A percentile compares a stretch with the other conserved stretches of the same genome.
Evolutionary conservation across 2,329 filamentous ascomycete genomes (phyloP).

Genomic region (Clonostachys byssicola): DNA sequence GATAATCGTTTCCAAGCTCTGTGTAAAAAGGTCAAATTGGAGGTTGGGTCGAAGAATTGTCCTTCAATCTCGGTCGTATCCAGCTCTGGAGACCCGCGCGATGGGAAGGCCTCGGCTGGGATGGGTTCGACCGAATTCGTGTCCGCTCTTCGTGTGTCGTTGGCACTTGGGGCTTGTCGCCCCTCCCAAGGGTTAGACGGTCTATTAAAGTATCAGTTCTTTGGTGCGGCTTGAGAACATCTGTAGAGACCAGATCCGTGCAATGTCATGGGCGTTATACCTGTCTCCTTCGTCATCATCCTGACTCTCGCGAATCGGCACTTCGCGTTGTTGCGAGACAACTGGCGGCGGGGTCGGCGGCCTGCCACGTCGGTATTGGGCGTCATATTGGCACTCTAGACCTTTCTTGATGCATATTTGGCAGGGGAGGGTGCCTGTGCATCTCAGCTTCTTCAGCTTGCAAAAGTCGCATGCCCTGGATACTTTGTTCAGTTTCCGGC

Average conservation of each 20-base stretch:
- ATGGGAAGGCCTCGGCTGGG: conserved; percentile 4
- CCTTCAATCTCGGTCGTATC: conserved; percentile 35
- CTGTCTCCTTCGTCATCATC: not conserved
- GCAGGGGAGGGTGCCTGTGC: conserved; percentile 29
- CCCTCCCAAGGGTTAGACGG: too few species aligned
- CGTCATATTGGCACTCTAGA: conserved; percentile 24
- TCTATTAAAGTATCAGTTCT: not conserved
- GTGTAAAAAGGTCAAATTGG: conserved; percentile 50
- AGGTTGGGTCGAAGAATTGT: conserved; percentile 51
- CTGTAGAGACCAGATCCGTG: not conserved
- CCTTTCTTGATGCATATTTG: conserved; percentile 18
- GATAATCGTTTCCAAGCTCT: conserved; percentile 44
- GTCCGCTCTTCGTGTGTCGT: not conserved
- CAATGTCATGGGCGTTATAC: not conserved
- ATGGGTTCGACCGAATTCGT: not conserved
- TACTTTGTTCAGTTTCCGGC: conserved; percentile 16
- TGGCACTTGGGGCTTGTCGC: too few species aligned
- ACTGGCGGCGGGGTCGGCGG: conserved; percentile 26
- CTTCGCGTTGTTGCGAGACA: not conserved
- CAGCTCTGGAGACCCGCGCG: conserved; percentile 18
- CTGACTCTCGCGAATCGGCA: not conserved
- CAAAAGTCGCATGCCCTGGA: conserved; percentile 31
- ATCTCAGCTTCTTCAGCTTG: conserved; percentile 29
- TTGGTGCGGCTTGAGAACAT: too few species aligned
- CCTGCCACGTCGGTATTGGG: conserved; percentile 26